Evolutionary conservation across 169 alveolate genomes (phyloP).

Genomic region (Plasmodium reichenowi): DNA sequence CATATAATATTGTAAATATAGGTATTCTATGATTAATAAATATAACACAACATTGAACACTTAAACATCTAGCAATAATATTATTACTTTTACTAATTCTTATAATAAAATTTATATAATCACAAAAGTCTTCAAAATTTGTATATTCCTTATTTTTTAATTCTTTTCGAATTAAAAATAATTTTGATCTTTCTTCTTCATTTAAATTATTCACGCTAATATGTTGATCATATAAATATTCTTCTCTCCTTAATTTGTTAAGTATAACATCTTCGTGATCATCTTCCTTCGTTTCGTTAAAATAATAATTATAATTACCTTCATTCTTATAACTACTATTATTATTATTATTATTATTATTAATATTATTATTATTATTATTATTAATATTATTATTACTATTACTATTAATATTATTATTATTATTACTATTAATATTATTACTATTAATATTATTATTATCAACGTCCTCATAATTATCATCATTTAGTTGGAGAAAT

Average conservation of each 20-base stretch:
- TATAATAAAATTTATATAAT: slow-evolving; percentile 59
- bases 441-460: not conserved
- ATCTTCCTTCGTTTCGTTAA: slow-evolving; percentile 8
- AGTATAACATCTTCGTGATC: slow-evolving; percentile 25
- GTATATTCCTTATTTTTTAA: slow-evolving; percentile 63
- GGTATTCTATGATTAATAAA: slow-evolving; percentile 75
- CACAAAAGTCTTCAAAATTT: slow-evolving; percentile 73
- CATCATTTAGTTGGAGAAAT: slow-evolving; percentile 12
- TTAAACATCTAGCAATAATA: slow-evolving; percentile 42
- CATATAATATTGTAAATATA: slow-evolving; percentile 50
- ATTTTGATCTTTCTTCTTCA: slow-evolving; percentile 48
- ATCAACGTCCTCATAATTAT: slow-evolving; percentile 8
- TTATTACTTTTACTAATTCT: slow-evolving; percentile 72
- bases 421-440: not conserved
- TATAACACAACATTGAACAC: slow-evolving; percentile 69
- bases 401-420: too few relatives aligned
- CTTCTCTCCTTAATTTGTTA: slow-evolving; percentile 26
- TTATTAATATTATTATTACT: too few relatives aligned
- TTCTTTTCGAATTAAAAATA: slow-evolving; percentile 48
- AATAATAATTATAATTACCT: not conserved
- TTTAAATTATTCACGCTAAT: slow-evolving; percentile 47
- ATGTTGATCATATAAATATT: slow-evolving; percentile 41
- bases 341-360: slow-evolving; percentile 2
- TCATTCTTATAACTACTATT: not conserved
- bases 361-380: not conserved